Conservation (phyloP, 1,284 basidiomycete genomes). For the Ustilago sp. region DNA sequence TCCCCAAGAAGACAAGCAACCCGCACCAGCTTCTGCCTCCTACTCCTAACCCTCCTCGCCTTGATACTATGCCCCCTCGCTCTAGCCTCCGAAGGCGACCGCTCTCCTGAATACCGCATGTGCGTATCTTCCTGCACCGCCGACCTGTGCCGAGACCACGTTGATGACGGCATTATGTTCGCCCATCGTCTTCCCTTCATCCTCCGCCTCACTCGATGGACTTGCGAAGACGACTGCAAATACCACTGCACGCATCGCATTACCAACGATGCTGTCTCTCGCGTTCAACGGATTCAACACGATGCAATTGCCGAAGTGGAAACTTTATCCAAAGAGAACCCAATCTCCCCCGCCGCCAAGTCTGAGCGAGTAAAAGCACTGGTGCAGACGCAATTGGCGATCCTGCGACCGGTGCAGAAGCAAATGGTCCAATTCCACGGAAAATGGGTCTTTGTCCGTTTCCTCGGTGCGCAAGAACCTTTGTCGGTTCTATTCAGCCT, state of each 20-base stretch:
- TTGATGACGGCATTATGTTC: conserved; percentile 61
- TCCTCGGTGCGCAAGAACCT: conserved; percentile 86
- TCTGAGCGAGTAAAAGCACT: conserved; percentile 16
- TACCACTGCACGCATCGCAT: conserved; percentile 88
- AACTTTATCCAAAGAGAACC: conserved; percentile 17
- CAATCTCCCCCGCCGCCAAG: conserved; percentile 15
- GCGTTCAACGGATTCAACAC: conserved; percentile 66
- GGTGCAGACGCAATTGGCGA: conserved; percentile 41
- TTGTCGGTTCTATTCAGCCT: conserved; percentile 90
- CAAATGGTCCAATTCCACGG: conserved; percentile 75
- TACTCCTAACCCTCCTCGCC: conserved; percentile 20
- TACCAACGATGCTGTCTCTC: conserved; percentile 75
- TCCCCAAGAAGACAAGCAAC: neutral
- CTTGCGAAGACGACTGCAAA: conserved; percentile 86
- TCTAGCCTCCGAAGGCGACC: conserved; percentile 64
- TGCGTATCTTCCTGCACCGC: conserved; percentile 62
- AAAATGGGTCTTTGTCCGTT: conserved; percentile 78
- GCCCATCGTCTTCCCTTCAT: conserved; percentile 73
- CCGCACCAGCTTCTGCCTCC: conserved; percentile 11
- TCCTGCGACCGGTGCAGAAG: conserved; percentile 61
- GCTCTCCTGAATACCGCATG: conserved; percentile 59
- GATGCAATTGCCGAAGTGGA: conserved; percentile 46
- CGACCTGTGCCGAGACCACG: conserved; percentile 57
- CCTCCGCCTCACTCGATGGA: conserved; percentile 74
- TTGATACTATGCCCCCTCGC: conserved; percentile 18